A percentile compares a stretch with the other conserved stretches of the same genome.
Conservation (phyloP, 169 alveolate species). For the Plasmodium relictum region DNA sequence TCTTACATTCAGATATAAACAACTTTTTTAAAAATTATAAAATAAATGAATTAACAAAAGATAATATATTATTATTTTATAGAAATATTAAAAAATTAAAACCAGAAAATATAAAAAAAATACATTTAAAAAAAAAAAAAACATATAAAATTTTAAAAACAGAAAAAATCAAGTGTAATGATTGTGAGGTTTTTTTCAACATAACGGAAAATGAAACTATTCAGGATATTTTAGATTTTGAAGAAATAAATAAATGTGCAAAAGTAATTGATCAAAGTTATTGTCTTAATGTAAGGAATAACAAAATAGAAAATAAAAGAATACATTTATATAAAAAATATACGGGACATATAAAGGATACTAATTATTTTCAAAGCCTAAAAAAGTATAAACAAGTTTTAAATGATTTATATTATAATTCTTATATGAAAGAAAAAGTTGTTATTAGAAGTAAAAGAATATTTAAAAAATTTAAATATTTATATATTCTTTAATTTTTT, state of each 20-base stretch:
- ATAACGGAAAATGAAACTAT: constrained; percentile 26
- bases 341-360: constrained; percentile 12
- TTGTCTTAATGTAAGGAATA: constrained; percentile 44
- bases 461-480: not conserved
- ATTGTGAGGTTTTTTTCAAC: constrained; percentile 25
- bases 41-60: constrained; percentile 28
- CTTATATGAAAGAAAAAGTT: constrained; percentile 26
- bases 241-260: constrained; percentile 25
- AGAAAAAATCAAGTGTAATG: constrained; percentile 23
- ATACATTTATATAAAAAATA: constrained; percentile 62
- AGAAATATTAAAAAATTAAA: not conserved
- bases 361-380: not conserved
- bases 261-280: constrained; percentile 1
- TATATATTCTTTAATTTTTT: not conserved
- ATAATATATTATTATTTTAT: constrained; percentile 14
- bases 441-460: constrained; percentile 10
- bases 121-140: constrained; percentile 3
- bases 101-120: not conserved
- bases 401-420: not conserved
- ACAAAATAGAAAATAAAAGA: constrained; percentile 1
- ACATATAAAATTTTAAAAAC: constrained; percentile 11
- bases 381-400: not conserved
- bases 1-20: constrained; percentile 19
- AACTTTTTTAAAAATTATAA: constrained; percentile 8
- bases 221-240: constrained; percentile 29